Conservation (phyloP, 495 filamentous ascomycete species). For the Haplographium delicatum region DNA sequence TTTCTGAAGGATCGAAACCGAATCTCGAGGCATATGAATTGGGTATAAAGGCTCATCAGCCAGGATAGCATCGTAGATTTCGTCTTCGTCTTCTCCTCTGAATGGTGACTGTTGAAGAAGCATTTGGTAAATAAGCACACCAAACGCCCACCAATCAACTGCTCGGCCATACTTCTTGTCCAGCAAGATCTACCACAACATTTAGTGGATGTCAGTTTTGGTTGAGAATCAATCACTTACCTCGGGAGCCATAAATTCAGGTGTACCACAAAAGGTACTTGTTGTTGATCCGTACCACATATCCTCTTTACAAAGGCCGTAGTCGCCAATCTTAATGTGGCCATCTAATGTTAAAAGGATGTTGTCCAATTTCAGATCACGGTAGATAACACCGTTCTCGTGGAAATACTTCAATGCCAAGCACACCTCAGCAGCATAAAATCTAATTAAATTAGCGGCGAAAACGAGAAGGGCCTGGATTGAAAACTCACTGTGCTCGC, state of each 20-base stretch:
- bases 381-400: constrained; percentile 98
- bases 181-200: constrained; percentile 84
- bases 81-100: constrained; percentile 98
- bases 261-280: constrained; percentile 97
- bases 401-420: constrained; percentile 98
- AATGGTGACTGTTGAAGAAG: constrained; percentile 97
- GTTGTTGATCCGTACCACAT: constrained; percentile 99
- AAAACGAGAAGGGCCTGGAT: background rate
- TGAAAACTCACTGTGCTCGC: constrained; percentile 75
- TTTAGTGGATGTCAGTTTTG: constrained; percentile 24
- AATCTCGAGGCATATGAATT: constrained; percentile 98
- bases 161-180: constrained; percentile 98
- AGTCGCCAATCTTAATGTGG: constrained; percentile 98
- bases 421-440: constrained; percentile 97
- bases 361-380: constrained; percentile 98
- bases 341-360: constrained; percentile 94
- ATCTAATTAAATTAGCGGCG: constrained; percentile 45
- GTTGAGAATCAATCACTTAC: constrained; percentile 40
- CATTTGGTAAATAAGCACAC: constrained; percentile 99
- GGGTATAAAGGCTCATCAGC: constrained; percentile 97
- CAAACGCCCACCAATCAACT: constrained; percentile 99
- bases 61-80: constrained; percentile 99
- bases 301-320: constrained; percentile 98
- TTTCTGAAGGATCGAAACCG: constrained; percentile 96
- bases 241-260: constrained; percentile 99